phyloP scores from a whole-genome alignment of 2,329 filamentous ascomycete species.

The Beauveria pseudobassiana region DNA sequence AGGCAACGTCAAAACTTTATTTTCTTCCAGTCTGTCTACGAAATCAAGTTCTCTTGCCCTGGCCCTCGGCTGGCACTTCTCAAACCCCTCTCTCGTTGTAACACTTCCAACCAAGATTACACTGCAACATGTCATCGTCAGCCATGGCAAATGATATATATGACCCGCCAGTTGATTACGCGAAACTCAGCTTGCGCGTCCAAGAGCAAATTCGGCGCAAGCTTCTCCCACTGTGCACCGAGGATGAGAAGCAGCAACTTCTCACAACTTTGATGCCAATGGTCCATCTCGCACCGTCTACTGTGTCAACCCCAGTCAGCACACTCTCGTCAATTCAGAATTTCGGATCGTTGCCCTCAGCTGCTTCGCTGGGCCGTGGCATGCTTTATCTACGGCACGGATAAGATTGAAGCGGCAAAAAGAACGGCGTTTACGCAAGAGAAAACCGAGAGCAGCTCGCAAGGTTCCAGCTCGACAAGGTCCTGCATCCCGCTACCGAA shows the following conservation, averaged over 20 bases:
- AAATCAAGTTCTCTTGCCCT: too few species aligned
- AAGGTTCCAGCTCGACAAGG: background rate
- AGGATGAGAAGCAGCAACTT: background rate
- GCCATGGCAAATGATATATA: background rate
- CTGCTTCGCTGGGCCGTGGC: background rate
- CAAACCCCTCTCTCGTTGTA: too few species aligned
- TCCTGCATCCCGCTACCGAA: background rate
- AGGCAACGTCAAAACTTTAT: background rate
- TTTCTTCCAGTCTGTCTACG: background rate
- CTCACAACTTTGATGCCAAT: background rate
- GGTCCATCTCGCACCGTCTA: background rate
- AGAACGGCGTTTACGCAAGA: background rate
- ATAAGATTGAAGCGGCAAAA: background rate
- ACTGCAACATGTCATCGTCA: too few species aligned
- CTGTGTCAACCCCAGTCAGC: background rate
- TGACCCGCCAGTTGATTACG: background rate
- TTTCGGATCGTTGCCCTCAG: background rate
- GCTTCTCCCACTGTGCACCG: background rate
- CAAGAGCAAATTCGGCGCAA: background rate
- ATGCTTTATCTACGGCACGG: background rate
- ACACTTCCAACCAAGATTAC: too few species aligned
- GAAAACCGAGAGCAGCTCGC: background rate
- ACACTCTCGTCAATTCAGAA: background rate
- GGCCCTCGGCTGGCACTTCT: too few species aligned
- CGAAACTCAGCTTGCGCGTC: background rate